Conservation (phyloP, 768 basidiomycete species). For the Lentinula detonsa region DNA sequence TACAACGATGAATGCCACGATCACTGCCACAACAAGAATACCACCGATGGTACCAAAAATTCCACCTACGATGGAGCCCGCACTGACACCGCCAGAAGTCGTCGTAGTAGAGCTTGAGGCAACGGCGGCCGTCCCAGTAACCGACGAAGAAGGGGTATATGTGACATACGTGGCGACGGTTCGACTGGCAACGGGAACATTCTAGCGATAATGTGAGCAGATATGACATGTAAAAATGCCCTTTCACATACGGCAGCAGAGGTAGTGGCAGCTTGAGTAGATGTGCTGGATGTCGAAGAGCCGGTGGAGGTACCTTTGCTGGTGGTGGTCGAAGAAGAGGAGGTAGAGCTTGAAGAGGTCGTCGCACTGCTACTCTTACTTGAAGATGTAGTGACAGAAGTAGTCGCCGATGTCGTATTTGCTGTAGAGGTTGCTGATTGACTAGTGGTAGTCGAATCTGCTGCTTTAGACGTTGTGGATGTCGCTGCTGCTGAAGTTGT, state of each 20-base stretch:
- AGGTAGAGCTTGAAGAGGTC: not conserved
- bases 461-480: not conserved
- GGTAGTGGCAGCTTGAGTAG: not conserved
- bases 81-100: not conserved
- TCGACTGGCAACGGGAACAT: not conserved
- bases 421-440: not conserved
- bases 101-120: not conserved
- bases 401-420: not conserved
- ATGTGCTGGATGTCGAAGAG: not conserved
- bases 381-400: not conserved
- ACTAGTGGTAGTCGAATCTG: not conserved
- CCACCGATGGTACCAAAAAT: conserved; percentile 5
- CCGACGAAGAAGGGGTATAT: not conserved
- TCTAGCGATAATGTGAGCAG: not conserved
- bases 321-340: not conserved
- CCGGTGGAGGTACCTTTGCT: not conserved
- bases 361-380: not conserved
- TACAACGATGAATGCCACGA: conserved; percentile 4
- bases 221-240: not conserved
- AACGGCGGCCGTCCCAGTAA: not conserved
- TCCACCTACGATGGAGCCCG: conserved; percentile 1
- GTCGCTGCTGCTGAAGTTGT: not conserved
- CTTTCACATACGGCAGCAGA: not conserved
- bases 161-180: not conserved
- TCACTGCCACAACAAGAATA: not conserved